A percentile compares a stretch with the other conserved stretches of the same genome.
Conservation (phyloP, 331 rosid species). For the Dryas integrifolia region DNA sequence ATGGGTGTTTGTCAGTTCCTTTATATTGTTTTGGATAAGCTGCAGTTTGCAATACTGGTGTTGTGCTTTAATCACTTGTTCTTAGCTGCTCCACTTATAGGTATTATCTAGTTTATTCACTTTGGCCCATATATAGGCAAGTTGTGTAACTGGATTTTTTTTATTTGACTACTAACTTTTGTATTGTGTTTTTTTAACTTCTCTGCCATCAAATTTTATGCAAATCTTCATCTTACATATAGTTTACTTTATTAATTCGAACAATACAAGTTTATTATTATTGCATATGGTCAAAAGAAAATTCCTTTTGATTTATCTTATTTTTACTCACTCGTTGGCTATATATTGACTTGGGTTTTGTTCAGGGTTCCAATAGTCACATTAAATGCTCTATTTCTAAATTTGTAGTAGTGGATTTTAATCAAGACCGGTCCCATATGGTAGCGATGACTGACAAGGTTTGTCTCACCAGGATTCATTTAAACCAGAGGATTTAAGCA, state of each 20-base stretch:
- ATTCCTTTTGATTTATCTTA: too few relatives aligned
- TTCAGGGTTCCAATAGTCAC: background rate
- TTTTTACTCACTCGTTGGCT: too few relatives aligned
- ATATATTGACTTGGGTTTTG: background rate
- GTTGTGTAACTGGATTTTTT: background rate
- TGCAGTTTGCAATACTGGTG: background rate
- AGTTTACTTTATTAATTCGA: background rate
- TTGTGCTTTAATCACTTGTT: background rate
- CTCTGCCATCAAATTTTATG: background rate
- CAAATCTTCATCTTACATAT: too few relatives aligned
- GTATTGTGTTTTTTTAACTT: background rate
- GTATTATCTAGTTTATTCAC: background rate
- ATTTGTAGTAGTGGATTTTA: too few relatives aligned
- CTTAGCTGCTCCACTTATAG: background rate
- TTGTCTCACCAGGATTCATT: slow-evolving; percentile 55
- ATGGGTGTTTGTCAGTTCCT: background rate
- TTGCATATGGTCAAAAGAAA: background rate
- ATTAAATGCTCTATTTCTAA: background rate
- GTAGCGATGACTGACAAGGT: slow-evolving; percentile 24
- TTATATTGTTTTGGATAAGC: background rate
- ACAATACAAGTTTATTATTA: background rate
- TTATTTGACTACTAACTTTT: background rate
- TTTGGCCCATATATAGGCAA: background rate
- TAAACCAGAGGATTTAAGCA: slow-evolving; percentile 52
- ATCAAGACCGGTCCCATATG: background rate